Evolutionary conservation across 768 basidiomycete species (phyloP).

Genomic region (Naematelia encephala): DNA sequence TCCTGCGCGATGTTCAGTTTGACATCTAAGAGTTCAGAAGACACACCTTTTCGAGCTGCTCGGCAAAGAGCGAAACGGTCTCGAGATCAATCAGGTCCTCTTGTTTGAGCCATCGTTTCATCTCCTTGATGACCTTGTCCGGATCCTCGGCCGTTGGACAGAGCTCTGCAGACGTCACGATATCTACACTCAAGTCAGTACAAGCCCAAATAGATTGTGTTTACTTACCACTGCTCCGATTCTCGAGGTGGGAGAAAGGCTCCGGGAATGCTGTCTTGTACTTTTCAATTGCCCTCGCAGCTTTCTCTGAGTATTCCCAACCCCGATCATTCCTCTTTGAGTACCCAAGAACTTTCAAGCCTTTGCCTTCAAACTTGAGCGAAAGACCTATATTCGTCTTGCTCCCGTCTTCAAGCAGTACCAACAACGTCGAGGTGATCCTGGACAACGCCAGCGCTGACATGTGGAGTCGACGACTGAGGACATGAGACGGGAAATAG

Average conservation of each 20-base stretch:
- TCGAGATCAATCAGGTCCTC: conserved; percentile 88
- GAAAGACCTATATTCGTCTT: conserved; percentile 90
- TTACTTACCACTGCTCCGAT: conserved; percentile 67
- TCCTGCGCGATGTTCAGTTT: conserved; percentile 62
- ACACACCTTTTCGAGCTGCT: conserved; percentile 80
- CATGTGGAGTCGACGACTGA: conserved; percentile 69
- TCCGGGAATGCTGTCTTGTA: conserved; percentile 88
- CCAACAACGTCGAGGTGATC: conserved; percentile 92
- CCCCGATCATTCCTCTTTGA: conserved; percentile 73
- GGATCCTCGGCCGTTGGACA: conserved; percentile 61
- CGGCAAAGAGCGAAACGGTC: conserved; percentile 84
- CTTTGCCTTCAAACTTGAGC: conserved; percentile 93
- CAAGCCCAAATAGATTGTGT: background rate
- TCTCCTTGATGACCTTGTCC: conserved; percentile 69
- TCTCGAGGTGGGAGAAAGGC: conserved; percentile 69
- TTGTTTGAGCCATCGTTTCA: conserved; percentile 77
- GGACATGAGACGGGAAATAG: conserved; percentile 77
- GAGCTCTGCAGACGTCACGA: conserved; percentile 63
- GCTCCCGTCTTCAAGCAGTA: conserved; percentile 66
- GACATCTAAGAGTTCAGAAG: background rate
- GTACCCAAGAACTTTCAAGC: conserved; percentile 88
- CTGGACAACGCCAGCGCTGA: conserved; percentile 76
- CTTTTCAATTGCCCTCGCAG: conserved; percentile 71
- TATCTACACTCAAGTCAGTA: conserved; percentile 56
- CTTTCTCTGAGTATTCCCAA: conserved; percentile 93